A percentile compares a stretch with the other conserved stretches of the same genome.
Evolutionary conservation across 495 filamentous ascomycete genomes (phyloP).

Genomic region (Neurospora sp.): DNA sequence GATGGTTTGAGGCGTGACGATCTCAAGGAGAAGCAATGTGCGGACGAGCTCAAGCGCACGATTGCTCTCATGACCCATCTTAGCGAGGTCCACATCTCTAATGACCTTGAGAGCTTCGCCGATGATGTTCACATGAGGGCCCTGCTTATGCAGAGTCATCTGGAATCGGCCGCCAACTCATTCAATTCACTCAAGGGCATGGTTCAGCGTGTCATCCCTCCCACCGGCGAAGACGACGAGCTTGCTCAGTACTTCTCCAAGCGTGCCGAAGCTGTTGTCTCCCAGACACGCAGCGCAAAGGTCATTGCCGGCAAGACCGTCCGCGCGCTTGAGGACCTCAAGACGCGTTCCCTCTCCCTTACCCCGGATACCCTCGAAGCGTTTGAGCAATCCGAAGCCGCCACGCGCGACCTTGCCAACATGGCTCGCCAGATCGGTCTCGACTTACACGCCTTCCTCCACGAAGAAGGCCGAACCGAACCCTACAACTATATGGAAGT

Average conservation of each 20-base stretch:
- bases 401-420: constrained; percentile 54
- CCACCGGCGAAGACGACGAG: constrained; percentile 46
- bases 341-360: constrained; percentile 65
- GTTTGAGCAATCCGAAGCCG: constrained; percentile 49
- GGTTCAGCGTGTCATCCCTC: constrained; percentile 51
- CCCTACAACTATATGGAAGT: constrained; percentile 58
- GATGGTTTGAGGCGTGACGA: constrained; percentile 76
- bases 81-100: constrained; percentile 65
- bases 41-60: constrained; percentile 66
- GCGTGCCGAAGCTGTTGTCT: constrained; percentile 61
- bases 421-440: constrained; percentile 59
- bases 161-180: constrained; percentile 65
- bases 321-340: constrained; percentile 68
- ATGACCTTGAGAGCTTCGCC: constrained; percentile 64
- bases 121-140: constrained; percentile 67
- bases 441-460: constrained; percentile 51
- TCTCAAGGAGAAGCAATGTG: constrained; percentile 72
- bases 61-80: constrained; percentile 82
- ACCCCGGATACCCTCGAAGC: constrained; percentile 42
- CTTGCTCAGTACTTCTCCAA: constrained; percentile 56
- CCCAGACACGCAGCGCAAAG: constrained; percentile 71
- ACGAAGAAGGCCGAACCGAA: constrained; percentile 63
- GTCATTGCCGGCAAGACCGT: constrained; percentile 73
- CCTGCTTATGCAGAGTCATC: constrained; percentile 64
- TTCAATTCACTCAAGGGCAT: constrained; percentile 53